These are phyloP conservation scores for Colletotrichum sp. DNA, from an alignment of 2,329 filamentous ascomycete genomes.

Conservation along the genomic window DNA sequence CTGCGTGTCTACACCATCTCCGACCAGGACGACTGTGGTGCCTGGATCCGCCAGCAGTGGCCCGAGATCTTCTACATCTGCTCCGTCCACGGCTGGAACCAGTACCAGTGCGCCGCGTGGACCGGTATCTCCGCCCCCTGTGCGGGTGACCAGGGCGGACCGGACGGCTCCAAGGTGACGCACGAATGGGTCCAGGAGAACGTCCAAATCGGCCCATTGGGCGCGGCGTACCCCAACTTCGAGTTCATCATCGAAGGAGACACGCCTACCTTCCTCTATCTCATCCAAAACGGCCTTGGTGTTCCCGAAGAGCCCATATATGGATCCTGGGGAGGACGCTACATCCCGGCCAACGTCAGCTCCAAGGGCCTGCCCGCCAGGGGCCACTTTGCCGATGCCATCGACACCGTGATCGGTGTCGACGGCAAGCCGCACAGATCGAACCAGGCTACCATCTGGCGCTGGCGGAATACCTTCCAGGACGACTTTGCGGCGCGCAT, in stretches of 20 bases:
- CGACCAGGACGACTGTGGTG: conserved; percentile 63
- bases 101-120: conserved; percentile 61
- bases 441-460: conserved; percentile 43
- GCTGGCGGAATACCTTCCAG: conserved; percentile 45
- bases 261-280: conserved; percentile 54
- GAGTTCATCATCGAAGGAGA: conserved; percentile 60
- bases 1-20: conserved; percentile 61
- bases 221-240: conserved; percentile 49
- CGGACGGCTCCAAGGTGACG: conserved; percentile 51
- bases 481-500: conserved; percentile 47
- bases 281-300: conserved; percentile 52
- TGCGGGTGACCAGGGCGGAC: conserved; percentile 46
- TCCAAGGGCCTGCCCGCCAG: conserved; percentile 2
- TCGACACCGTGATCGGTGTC: conserved; percentile 31
- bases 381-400: conserved; percentile 32
- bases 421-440: conserved; percentile 30
- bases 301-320: conserved; percentile 50
- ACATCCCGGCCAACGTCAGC: conserved; percentile 37
- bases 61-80: conserved; percentile 62
- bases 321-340: conserved; percentile 56
- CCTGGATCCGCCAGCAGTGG: conserved; percentile 59
- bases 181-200: conserved; percentile 57
- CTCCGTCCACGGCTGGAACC: conserved; percentile 60
- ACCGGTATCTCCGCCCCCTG: conserved; percentile 53
- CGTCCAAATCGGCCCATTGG: conserved; percentile 54